Conservation (phyloP, 306 rosid genomes). For the Quercus gilva region DNA sequence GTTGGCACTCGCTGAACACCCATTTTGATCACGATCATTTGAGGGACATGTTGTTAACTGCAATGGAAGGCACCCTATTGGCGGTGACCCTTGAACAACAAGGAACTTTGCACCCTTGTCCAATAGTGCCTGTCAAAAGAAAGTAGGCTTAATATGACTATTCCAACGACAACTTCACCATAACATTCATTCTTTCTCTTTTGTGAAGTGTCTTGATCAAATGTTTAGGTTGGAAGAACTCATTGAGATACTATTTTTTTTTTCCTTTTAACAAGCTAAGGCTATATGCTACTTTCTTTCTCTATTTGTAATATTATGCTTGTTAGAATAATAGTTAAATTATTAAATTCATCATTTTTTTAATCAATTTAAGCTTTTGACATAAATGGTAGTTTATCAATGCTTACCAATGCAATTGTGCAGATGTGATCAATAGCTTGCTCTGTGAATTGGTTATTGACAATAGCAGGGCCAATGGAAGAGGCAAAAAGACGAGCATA, state of each 20-base stretch:
- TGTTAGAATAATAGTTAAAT: too few species aligned
- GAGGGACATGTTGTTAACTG: neutral
- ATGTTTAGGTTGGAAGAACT: too few species aligned
- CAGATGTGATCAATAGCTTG: neutral
- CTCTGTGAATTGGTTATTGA: neutral
- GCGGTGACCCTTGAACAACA: constrained; percentile 31
- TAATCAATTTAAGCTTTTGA: too few species aligned
- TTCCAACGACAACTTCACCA: too few species aligned
- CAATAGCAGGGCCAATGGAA: neutral
- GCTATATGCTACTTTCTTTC: too few species aligned
- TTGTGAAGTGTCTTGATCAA: too few species aligned
- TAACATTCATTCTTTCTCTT: too few species aligned
- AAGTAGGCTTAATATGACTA: neutral
- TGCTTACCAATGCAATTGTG: neutral
- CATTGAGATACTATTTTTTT: too few species aligned
- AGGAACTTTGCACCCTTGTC: constrained; percentile 19
- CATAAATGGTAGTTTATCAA: too few species aligned
- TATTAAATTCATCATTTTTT: too few species aligned
- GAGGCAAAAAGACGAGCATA: constrained; percentile 21
- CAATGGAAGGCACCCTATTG: constrained; percentile 22
- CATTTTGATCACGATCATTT: constrained; percentile 11
- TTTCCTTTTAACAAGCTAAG: too few species aligned
- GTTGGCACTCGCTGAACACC: constrained; percentile 16
- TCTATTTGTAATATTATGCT: too few species aligned
- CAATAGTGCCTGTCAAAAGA: neutral